phyloP scores from a whole-genome alignment of 1,139 yeast species.

The Geotrichum cucujoidarum region DNA sequence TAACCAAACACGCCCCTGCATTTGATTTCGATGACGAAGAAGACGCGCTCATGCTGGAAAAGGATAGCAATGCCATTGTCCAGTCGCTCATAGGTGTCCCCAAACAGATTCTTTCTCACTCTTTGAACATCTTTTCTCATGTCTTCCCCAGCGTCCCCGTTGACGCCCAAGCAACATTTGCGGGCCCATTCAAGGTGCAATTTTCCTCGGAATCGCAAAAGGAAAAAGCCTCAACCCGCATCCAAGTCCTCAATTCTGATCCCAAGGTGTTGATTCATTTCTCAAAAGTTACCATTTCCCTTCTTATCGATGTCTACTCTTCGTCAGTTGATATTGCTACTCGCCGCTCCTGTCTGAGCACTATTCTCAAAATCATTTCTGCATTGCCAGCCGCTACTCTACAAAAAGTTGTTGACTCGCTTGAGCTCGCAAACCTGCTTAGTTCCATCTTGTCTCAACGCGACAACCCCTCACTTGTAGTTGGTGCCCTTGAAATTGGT shows the following conservation, averaged over 20 bases:
- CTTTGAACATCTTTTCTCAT: constrained; percentile 54
- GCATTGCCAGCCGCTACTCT: constrained; percentile 29
- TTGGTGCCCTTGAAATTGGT: constrained; percentile 52
- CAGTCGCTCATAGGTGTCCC: constrained; percentile 76
- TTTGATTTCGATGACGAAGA: constrained; percentile 26
- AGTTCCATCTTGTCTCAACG: constrained; percentile 67
- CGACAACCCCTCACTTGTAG: constrained; percentile 40
- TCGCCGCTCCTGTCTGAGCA: constrained; percentile 55
- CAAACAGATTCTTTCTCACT: constrained; percentile 54
- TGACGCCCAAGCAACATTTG: constrained; percentile 22
- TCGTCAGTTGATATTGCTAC: constrained; percentile 68
- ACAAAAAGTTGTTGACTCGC: constrained; percentile 26
- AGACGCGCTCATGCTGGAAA: constrained; percentile 21
- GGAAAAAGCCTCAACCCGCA: constrained; percentile 18
- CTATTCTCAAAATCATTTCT: constrained; percentile 51
- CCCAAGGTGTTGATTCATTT: constrained; percentile 37
- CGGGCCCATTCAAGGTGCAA: constrained; percentile 34
- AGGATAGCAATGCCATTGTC: constrained; percentile 42
- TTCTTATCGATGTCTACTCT: constrained; percentile 66
- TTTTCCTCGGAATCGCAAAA: constrained; percentile 20
- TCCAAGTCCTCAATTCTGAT: constrained; percentile 20
- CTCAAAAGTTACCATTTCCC: constrained; percentile 49
- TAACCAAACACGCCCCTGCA: constrained; percentile 34
- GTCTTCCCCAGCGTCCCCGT: constrained; percentile 40
- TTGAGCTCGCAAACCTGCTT: constrained; percentile 42